Evolutionary conservation across 352 stramenopile genomes (phyloP).

Genomic region (Phytophthora colocasiae): DNA sequence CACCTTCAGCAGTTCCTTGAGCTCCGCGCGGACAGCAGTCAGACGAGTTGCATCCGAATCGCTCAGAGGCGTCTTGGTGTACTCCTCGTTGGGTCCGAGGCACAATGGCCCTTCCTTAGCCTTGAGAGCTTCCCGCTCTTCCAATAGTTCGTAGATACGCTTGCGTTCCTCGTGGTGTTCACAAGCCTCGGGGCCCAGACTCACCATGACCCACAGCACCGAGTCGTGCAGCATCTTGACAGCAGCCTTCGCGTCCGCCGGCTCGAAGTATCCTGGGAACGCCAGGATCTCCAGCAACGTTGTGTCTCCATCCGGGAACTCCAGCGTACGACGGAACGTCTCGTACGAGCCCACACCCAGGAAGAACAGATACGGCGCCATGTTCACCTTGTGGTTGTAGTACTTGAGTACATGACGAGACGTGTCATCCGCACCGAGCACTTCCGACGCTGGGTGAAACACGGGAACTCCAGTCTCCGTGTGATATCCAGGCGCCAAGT

Average conservation of each 20-base stretch:
- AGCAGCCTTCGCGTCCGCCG: slow-evolving; percentile 67
- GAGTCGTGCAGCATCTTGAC: slow-evolving; percentile 84
- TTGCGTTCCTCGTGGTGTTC: slow-evolving; percentile 78
- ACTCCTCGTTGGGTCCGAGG: slow-evolving; percentile 60
- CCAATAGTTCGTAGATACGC: slow-evolving; percentile 70
- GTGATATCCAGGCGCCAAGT: slow-evolving; percentile 70
- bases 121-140: slow-evolving; percentile 73
- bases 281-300: slow-evolving; percentile 75
- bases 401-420: slow-evolving; percentile 79
- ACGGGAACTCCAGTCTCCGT: slow-evolving; percentile 65
- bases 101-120: slow-evolving; percentile 68
- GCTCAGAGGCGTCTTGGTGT: slow-evolving; percentile 53
- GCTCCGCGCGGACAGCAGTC: slow-evolving; percentile 51
- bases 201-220: slow-evolving; percentile 76
- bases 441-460: slow-evolving; percentile 61
- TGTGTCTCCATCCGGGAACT: slow-evolving; percentile 80
- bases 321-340: slow-evolving; percentile 73
- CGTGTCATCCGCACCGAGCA: slow-evolving; percentile 58
- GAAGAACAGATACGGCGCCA: slow-evolving; percentile 87
- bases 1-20: slow-evolving; percentile 67
- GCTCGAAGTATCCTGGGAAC: slow-evolving; percentile 75
- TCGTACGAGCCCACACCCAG: slow-evolving; percentile 80
- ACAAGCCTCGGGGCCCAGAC: slow-evolving; percentile 70
- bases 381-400: slow-evolving; percentile 87
- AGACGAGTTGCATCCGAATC: slow-evolving; percentile 55